Evolutionary conservation across 2,329 filamentous ascomycete species (phyloP).

Genomic region (Thermomyces lanuginosus): DNA sequence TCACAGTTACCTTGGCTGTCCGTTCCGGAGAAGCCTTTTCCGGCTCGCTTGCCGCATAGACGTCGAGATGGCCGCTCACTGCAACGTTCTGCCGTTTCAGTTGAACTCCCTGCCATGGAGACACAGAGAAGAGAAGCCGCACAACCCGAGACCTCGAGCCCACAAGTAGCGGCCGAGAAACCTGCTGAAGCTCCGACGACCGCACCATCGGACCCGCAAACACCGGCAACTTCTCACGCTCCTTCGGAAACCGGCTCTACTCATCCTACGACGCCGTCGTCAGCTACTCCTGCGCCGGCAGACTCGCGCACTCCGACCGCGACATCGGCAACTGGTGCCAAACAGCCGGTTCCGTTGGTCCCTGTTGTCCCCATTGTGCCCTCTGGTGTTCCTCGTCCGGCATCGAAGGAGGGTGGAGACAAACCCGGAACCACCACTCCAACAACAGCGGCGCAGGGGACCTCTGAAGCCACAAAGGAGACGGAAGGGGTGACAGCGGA

Average conservation of each 20-base stretch:
- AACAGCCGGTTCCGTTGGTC: slow-evolving; percentile 25
- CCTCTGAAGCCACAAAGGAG: not conserved
- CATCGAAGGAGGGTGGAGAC: slow-evolving; percentile 17
- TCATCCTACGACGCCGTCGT: slow-evolving; percentile 40
- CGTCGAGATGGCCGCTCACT: slow-evolving; percentile 27
- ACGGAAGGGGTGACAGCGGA: slow-evolving; percentile 9
- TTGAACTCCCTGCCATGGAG: slow-evolving; percentile 38
- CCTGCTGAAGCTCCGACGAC: slow-evolving; percentile 8
- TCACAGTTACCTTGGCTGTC: slow-evolving; percentile 44
- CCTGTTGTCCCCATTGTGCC: slow-evolving; percentile 36
- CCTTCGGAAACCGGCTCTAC: slow-evolving; percentile 41
- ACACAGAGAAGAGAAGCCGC: slow-evolving; percentile 11
- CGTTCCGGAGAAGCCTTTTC: slow-evolving; percentile 38
- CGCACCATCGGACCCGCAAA: slow-evolving; percentile 33
- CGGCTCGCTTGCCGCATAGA: slow-evolving; percentile 32
- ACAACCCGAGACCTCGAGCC: slow-evolving; percentile 11
- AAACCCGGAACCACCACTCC: slow-evolving; percentile 12
- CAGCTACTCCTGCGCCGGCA: slow-evolving; percentile 23
- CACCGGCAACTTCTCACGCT: slow-evolving; percentile 41
- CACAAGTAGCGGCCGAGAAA: slow-evolving; percentile 10
- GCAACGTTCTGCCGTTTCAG: slow-evolving; percentile 16
- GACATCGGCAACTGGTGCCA: slow-evolving; percentile 18
- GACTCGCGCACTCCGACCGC: slow-evolving; percentile 17
- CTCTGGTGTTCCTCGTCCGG: slow-evolving; percentile 19
- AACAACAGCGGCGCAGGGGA: not conserved